phyloP scores from a whole-genome alignment of 2,329 filamentous ascomycete genomes.

The Stemphylium lycopersici region DNA sequence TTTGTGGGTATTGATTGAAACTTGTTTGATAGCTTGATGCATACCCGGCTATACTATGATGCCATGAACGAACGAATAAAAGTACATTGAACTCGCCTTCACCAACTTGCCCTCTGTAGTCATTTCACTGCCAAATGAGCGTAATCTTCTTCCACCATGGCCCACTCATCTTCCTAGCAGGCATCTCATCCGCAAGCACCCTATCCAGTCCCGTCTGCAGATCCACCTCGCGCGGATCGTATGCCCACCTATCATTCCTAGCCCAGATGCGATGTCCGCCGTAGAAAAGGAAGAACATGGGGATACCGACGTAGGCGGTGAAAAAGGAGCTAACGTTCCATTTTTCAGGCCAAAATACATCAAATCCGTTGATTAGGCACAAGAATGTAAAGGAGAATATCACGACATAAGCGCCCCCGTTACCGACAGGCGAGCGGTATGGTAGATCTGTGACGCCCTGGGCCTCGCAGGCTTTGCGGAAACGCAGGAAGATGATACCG shows the following conservation, averaged over 20 bases:
- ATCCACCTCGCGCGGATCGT: constrained; percentile 58
- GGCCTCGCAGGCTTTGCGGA: constrained; percentile 62
- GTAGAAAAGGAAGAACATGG: constrained; percentile 64
- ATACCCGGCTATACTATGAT: neutral
- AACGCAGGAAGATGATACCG: constrained; percentile 64
- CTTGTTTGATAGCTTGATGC: neutral
- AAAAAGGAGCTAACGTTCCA: constrained; percentile 70
- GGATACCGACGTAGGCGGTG: constrained; percentile 70
- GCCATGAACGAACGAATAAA: neutral
- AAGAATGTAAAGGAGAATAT: constrained; percentile 66
- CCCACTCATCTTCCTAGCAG: constrained; percentile 26
- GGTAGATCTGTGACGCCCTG: constrained; percentile 61
- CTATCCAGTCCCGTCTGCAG: constrained; percentile 52
- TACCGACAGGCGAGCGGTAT: constrained; percentile 62
- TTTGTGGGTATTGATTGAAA: neutral
- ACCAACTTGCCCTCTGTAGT: neutral
- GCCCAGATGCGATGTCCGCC: constrained; percentile 57
- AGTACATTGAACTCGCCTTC: neutral
- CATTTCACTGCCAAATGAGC: constrained; percentile 1
- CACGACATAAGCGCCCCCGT: constrained; percentile 68
- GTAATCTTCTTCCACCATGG: constrained; percentile 34
- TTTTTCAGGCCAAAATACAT: constrained; percentile 70
- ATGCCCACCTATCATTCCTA: constrained; percentile 59
- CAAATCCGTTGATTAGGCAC: constrained; percentile 77
- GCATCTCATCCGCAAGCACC: constrained; percentile 43